These are phyloP conservation scores for Salmacisia buchloeana DNA, from an alignment of 1,284 basidiomycete genomes.

Conservation along the genomic window DNA sequence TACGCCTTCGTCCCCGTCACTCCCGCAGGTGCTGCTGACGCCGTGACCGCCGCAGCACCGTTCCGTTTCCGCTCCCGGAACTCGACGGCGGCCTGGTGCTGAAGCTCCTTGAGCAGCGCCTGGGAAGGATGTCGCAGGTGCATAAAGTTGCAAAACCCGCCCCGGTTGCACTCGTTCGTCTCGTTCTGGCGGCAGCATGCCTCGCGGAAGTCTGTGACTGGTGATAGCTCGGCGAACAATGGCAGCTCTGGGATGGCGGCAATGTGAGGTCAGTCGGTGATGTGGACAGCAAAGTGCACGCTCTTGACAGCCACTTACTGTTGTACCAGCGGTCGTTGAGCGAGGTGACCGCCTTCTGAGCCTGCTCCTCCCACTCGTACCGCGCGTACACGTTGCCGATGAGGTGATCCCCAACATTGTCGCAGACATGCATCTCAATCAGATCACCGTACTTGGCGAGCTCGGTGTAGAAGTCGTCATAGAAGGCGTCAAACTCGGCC, in stretches of 20 bases:
- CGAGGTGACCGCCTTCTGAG: slow-evolving; percentile 83
- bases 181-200: slow-evolving; percentile 84
- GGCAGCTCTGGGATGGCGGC: slow-evolving; percentile 64
- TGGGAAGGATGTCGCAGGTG: slow-evolving; percentile 59
- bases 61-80: slow-evolving; percentile 20
- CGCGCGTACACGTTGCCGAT: slow-evolving; percentile 98
- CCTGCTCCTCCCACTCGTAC: slow-evolving; percentile 97
- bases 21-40: not conserved
- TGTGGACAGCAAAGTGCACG: not conserved
- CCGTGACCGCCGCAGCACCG: not conserved
- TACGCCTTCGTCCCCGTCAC: not conserved
- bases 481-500: slow-evolving; percentile 93
- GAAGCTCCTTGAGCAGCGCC: slow-evolving; percentile 30
- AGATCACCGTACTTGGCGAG: slow-evolving; percentile 90
- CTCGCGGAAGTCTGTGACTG: slow-evolving; percentile 97
- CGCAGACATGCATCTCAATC: slow-evolving; percentile 89
- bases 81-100: slow-evolving; percentile 43
- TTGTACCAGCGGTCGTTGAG: slow-evolving; percentile 98
- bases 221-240: slow-evolving; percentile 94
- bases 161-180: slow-evolving; percentile 62
- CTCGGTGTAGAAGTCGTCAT: slow-evolving; percentile 73
- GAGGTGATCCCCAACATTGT: slow-evolving; percentile 97
- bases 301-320: slow-evolving; percentile 65
- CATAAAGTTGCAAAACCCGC: slow-evolving; percentile 94
- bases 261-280: not conserved